phyloP scores from a whole-genome alignment of 495 filamentous ascomycete genomes.

The Penicillium tannophilum region DNA sequence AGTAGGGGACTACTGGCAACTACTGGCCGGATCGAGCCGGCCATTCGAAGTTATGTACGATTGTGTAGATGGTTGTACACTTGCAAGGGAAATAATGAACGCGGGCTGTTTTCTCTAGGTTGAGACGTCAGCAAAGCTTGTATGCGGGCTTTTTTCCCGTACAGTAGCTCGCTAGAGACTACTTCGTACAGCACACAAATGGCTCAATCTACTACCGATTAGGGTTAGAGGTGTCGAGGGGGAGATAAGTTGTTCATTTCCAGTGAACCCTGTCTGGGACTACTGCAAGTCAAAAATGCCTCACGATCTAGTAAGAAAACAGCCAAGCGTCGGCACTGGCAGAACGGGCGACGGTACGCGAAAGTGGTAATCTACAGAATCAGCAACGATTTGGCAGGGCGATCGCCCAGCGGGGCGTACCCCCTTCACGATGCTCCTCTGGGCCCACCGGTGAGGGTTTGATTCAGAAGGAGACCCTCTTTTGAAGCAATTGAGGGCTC shows the following conservation, averaged over 20 bases:
- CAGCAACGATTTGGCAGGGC: slow-evolving; percentile 31
- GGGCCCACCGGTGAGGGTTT: slow-evolving; percentile 35
- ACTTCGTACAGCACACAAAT: background rate
- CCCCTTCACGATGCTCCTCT: slow-evolving; percentile 30
- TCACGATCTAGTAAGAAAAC: slow-evolving; percentile 14
- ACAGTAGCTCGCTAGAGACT: background rate
- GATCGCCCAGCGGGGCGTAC: slow-evolving; percentile 27
- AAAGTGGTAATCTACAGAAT: slow-evolving; percentile 11
- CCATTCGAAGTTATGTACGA: background rate
- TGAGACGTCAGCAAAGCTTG: no score
- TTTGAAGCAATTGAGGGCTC: slow-evolving; percentile 9
- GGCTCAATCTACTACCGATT: slow-evolving; percentile 6
- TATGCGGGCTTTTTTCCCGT: background rate
- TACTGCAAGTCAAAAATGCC: slow-evolving; percentile 26
- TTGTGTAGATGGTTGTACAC: background rate
- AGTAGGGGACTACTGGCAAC: slow-evolving; percentile 10
- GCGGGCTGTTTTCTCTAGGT: no score
- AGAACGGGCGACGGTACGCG: slow-evolving; percentile 8
- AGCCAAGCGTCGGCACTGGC: slow-evolving; percentile 8
- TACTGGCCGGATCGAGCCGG: background rate
- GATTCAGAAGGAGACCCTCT: slow-evolving; percentile 26
- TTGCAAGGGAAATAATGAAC: background rate
- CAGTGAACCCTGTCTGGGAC: slow-evolving; percentile 7
- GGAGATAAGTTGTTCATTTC: slow-evolving; percentile 5
- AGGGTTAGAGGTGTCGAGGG: slow-evolving; percentile 1